A percentile compares a stretch with the other conserved stretches of the same genome.
Conservation (phyloP, 2,329 filamentous ascomycete genomes). For the Rutstroemia sp. region DNA sequence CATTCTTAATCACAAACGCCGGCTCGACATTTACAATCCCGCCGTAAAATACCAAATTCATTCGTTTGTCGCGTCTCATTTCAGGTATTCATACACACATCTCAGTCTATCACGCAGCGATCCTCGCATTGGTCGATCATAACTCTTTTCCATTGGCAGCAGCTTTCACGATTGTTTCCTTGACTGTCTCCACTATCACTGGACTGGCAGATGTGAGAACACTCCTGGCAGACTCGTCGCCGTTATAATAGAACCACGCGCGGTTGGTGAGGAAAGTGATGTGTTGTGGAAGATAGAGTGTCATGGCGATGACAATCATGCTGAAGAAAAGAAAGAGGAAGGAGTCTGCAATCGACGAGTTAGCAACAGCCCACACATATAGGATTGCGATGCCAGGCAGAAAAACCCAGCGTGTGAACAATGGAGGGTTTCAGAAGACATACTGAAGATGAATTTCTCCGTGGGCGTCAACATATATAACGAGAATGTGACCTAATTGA, state of each 20-base stretch:
- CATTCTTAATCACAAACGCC: conserved; percentile 1
- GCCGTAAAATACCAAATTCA: background rate
- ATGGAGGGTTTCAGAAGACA: conserved; percentile 28
- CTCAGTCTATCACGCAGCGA: background rate
- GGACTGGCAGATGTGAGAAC: conserved; percentile 19
- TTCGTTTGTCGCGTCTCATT: background rate
- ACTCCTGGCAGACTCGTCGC: conserved; percentile 52
- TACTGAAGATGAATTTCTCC: conserved; percentile 97
- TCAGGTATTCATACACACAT: conserved; percentile 2
- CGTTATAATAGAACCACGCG: conserved; percentile 91
- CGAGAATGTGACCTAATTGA: conserved; percentile 86
- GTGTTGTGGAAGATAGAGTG: conserved; percentile 91
- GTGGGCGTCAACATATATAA: conserved; percentile 96
- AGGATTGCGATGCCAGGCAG: background rate
- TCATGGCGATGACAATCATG: conserved; percentile 77
- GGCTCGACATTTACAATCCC: background rate
- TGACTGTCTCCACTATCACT: conserved; percentile 18
- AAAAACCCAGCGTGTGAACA: background rate
- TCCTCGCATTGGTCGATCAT: conserved; percentile 7
- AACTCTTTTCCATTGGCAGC: conserved; percentile 22
- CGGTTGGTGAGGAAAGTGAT: conserved; percentile 73
- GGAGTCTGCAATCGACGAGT: conserved; percentile 55
- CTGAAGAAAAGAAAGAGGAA: conserved; percentile 84
- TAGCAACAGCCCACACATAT: background rate
- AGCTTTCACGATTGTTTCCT: conserved; percentile 20